A percentile compares a stretch with the other conserved stretches of the same genome.
These are phyloP conservation scores for Aspergillus sp. DNA, from an alignment of 2,329 filamentous ascomycete species.

Conservation along the genomic window DNA sequence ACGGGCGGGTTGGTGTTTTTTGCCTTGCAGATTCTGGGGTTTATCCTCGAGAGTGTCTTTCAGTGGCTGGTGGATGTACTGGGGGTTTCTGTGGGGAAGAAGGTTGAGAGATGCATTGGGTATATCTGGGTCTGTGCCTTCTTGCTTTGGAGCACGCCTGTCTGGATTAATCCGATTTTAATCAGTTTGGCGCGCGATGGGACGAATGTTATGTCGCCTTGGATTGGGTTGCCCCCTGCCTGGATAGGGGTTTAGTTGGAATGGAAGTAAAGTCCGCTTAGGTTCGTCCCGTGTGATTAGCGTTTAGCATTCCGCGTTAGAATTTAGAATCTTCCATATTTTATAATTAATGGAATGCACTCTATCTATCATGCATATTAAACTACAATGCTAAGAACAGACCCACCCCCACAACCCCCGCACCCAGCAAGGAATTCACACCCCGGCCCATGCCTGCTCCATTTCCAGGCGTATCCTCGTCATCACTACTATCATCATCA, in stretches of 20 bases:
- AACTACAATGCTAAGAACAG: neutral
- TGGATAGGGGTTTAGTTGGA: neutral
- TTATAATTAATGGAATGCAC: neutral
- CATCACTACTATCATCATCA: neutral
- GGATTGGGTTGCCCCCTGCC: conserved; percentile 2
- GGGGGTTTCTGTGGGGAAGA: neutral
- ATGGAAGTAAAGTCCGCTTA: neutral
- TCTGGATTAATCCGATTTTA: conserved; percentile 23
- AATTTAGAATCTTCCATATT: neutral
- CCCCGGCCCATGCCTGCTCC: neutral
- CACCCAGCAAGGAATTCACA: neutral
- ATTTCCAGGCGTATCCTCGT: neutral
- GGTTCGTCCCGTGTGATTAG: neutral
- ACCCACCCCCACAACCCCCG: conserved; percentile 1
- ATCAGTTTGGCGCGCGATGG: conserved; percentile 14
- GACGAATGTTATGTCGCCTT: conserved; percentile 16
- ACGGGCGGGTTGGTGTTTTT: conserved; percentile 21
- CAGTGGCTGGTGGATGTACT: neutral
- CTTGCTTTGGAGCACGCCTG: conserved; percentile 16
- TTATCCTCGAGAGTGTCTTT: conserved; percentile 4
- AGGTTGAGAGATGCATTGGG: conserved; percentile 2
- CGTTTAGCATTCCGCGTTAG: neutral
- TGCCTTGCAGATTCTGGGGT: conserved; percentile 16
- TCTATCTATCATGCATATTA: neutral
- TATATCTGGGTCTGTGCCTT: conserved; percentile 20